These are phyloP conservation scores for Colletotrichum shisoi DNA, from an alignment of 2,329 filamentous ascomycete genomes.

Conservation along the genomic window DNA sequence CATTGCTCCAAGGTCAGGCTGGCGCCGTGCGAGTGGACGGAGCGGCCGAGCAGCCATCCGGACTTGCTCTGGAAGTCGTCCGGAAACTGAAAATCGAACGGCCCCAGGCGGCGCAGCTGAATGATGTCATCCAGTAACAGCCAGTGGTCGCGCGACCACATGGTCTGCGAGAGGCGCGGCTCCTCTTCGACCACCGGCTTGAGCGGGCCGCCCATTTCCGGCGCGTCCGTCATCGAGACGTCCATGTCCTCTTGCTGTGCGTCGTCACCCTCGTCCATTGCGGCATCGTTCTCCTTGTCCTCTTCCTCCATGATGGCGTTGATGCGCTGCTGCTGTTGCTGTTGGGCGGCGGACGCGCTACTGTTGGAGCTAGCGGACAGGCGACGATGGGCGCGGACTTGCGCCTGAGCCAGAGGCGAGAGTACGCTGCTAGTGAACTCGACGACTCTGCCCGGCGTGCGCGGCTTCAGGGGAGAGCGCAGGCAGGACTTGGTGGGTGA, in stretches of 20 bases:
- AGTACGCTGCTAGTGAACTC: slow-evolving; percentile 63
- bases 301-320: slow-evolving; percentile 38
- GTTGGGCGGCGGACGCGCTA: slow-evolving; percentile 33
- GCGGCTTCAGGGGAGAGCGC: slow-evolving; percentile 65
- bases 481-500: slow-evolving; percentile 66
- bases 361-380: slow-evolving; percentile 19
- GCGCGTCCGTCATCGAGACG: slow-evolving; percentile 35
- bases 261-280: slow-evolving; percentile 44
- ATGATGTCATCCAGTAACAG: slow-evolving; percentile 61
- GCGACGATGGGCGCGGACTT: slow-evolving; percentile 37
- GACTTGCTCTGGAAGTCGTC: slow-evolving; percentile 44
- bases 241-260: slow-evolving; percentile 26
- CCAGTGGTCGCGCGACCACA: slow-evolving; percentile 64
- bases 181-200: slow-evolving; percentile 11
- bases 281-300: slow-evolving; percentile 49
- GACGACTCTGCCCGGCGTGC: slow-evolving; percentile 65
- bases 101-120: slow-evolving; percentile 56
- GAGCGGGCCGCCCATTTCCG: background rate
- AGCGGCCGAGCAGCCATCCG: slow-evolving; percentile 57
- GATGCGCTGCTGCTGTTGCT: slow-evolving; percentile 14
- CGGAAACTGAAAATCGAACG: slow-evolving; percentile 50
- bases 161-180: slow-evolving; percentile 50
- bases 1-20: slow-evolving; percentile 60
- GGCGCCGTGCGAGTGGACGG: slow-evolving; percentile 57
- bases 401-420: slow-evolving; percentile 55